phyloP scores from a whole-genome alignment of 345 rosid genomes.

The Eucalyptus shirleyi region DNA sequence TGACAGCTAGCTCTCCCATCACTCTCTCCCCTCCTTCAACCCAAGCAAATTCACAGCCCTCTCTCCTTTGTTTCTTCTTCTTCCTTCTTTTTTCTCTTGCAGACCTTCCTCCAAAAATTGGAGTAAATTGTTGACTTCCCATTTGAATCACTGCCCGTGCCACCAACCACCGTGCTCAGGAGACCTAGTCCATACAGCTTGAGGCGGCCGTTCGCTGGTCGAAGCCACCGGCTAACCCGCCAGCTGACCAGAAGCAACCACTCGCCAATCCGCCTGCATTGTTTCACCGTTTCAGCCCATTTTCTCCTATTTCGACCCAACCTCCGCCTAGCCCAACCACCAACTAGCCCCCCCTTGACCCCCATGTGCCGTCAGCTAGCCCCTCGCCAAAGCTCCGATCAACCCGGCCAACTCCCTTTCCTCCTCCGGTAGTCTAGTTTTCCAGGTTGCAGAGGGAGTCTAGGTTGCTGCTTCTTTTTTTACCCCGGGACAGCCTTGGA shows the following conservation, averaged over 20 bases:
- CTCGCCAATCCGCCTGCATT: rapidly evolving
- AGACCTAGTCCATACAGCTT: rapidly evolving
- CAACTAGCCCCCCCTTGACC: too few relatives aligned
- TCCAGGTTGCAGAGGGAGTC: rapidly evolving
- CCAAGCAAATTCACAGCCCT: too few relatives aligned
- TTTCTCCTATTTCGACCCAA: too few relatives aligned
- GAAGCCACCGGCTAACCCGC: rapidly evolving
- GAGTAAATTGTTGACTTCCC: too few relatives aligned
- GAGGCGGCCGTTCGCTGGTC: rapidly evolving
- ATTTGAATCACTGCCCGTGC: rapidly evolving
- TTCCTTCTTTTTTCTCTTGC: too few relatives aligned
- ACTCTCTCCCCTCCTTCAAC: too few relatives aligned
- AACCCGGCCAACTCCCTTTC: rapidly evolving
- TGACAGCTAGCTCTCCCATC: too few relatives aligned
- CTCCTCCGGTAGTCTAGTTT: rapidly evolving
- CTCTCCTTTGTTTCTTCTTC: too few relatives aligned
- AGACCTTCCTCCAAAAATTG: too few relatives aligned
- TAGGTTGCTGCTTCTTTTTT: rapidly evolving
- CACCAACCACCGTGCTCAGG: too few relatives aligned
- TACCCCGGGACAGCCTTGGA: too few relatives aligned
- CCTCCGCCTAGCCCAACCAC: too few relatives aligned
- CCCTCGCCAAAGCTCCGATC: rapidly evolving
- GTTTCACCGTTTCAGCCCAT: rapidly evolving
- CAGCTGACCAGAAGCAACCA: rapidly evolving
- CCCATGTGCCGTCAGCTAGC: rapidly evolving